Percentiles rank a stretch among this genome's conserved stretches.
Evolutionary conservation across 2,329 filamentous ascomycete genomes (phyloP).

Genomic region (Colletotrichum limetticola): DNA sequence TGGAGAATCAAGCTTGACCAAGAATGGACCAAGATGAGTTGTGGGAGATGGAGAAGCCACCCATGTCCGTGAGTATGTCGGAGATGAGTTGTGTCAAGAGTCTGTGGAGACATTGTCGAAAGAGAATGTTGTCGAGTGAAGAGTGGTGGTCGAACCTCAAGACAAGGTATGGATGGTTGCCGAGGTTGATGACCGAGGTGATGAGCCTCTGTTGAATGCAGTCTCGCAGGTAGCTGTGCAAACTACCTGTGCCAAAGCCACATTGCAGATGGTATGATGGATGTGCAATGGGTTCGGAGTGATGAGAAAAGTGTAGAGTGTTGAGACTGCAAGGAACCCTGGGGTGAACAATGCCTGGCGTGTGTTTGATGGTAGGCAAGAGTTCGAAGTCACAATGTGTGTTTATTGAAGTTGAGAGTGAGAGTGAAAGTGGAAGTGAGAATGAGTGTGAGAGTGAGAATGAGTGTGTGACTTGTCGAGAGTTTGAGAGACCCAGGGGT

Average conservation of each 20-base stretch:
- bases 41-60: neutral
- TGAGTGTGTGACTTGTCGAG: neutral
- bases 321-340: neutral
- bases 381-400: neutral
- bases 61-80: too few relatives aligned
- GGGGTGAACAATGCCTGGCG: neutral
- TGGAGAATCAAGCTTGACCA: neutral
- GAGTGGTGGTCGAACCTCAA: neutral
- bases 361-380: neutral
- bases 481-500: neutral
- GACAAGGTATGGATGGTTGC: neutral
- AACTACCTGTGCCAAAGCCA: neutral
- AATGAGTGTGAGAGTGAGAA: neutral
- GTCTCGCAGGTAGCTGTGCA: neutral
- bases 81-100: too few relatives aligned
- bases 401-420: neutral
- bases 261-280: neutral
- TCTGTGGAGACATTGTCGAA: neutral
- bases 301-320: neutral
- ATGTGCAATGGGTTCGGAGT: neutral
- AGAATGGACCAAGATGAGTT: neutral
- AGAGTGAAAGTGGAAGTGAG: too few relatives aligned
- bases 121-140: neutral
- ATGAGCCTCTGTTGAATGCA: neutral
- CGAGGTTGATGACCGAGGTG: neutral